Percentiles rank a stretch among this genome's conserved stretches.
Evolutionary conservation across 805 yeast genomes (phyloP).

Genomic region (Saturnispora mendoncae): DNA sequence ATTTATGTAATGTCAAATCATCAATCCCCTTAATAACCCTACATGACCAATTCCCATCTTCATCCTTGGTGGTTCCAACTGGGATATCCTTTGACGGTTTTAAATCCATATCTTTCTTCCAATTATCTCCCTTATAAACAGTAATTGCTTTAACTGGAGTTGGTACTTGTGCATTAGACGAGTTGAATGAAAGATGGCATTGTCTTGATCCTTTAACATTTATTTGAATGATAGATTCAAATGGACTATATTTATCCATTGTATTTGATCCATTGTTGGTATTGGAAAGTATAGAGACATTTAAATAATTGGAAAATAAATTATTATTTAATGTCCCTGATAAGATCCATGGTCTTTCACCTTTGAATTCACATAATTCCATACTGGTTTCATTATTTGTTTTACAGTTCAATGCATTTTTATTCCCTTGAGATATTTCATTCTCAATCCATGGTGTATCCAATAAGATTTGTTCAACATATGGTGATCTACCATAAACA

Average conservation of each 20-base stretch:
- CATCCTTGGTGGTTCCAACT: slow-evolving; percentile 37
- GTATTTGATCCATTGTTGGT: slow-evolving; percentile 25
- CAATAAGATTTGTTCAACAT: slow-evolving; percentile 36
- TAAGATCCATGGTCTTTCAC: slow-evolving; percentile 39
- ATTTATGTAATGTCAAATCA: slow-evolving; percentile 53
- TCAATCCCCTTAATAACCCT: slow-evolving; percentile 58
- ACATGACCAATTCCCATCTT: slow-evolving; percentile 30
- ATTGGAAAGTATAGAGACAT: slow-evolving; percentile 42
- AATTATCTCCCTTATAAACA: slow-evolving; percentile 31
- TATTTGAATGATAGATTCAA: slow-evolving; percentile 53
- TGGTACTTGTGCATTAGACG: slow-evolving; percentile 28
- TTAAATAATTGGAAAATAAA: slow-evolving; percentile 36
- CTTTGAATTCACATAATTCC: slow-evolving; percentile 45
- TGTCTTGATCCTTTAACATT: slow-evolving; percentile 52
- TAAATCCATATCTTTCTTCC: slow-evolving; percentile 4
- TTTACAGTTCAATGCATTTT: no score
- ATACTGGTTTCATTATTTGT: slow-evolving; percentile 34
- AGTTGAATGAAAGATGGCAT: slow-evolving; percentile 54
- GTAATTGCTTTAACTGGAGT: slow-evolving; percentile 62
- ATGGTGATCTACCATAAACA: slow-evolving; percentile 39
- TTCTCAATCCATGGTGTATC: slow-evolving; percentile 53
- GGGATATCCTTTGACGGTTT: slow-evolving; percentile 24
- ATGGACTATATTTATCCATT: slow-evolving; percentile 45
- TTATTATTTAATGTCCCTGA: slow-evolving; percentile 30
- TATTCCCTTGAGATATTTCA: background rate